Base-by-base conservation (phyloP, 352 stramenopile genomes). In the Paralagenidium karlingii region DNA sequence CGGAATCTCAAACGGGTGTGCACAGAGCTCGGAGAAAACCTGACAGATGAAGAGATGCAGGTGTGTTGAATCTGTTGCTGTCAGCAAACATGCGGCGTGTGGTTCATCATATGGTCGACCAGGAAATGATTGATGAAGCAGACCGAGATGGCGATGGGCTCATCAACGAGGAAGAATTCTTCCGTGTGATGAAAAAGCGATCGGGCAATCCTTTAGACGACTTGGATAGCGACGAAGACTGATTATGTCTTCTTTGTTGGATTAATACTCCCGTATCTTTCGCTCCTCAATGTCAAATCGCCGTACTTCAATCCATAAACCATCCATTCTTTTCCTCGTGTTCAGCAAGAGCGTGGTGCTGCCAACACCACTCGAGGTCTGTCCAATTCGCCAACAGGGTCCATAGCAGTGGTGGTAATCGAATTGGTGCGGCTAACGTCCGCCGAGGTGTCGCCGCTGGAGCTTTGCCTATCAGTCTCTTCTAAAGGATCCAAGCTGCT, bases 101-200 rank as follows among this genome's bases (percentile, higher is more conserved):
- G 1, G 16, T 37, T 3, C 24, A n/a, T n/a, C n/a, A n/a, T n/a
- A n/a, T n/a, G n/a, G n/a, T n/a, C n/a, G n/a, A n/a, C 45, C 82
- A 96, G 51, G 86, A 97, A 46, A 97, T 97, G 88, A 96, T 97
- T 38, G 89, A 96, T 45, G 90, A 97, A 51, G 88, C 89, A 12
- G 90, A 97, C 40, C 69, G 88, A 10, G 86, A 96, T 41, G 75
- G 86, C 26, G 89, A 97, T 48, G 88, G 87, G 0, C 61, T 96
- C 15, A 95, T 97, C 53, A 96, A 95, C 46, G 79, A 95, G 34
- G 89, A 97, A 20, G 90, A 97, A 44, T 97, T 97, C 54, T 96
- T 94, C 51, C 75, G 85, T 9, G 84, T 96, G 24, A 97, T 97
- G 90, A 95, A 95, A 47, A 97, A 97, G 52, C 78, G 88, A 5